Percentiles rank a stretch among this genome's conserved stretches.
Conservation (phyloP, 2,329 filamentous ascomycete genomes). For the Amauroascus niger region DNA sequence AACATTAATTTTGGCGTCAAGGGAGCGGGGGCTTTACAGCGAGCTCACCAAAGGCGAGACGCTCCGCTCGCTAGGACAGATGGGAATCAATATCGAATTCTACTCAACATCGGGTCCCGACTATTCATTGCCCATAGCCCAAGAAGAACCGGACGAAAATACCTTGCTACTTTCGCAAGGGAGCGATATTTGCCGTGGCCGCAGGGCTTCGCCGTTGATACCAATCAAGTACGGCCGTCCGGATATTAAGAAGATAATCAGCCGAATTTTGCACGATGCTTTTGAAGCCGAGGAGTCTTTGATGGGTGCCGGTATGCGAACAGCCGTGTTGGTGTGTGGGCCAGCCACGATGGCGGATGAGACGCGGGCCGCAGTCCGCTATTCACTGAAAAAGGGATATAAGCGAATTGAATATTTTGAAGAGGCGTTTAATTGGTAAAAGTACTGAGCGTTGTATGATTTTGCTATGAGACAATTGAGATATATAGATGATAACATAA, state of each 20-base stretch:
- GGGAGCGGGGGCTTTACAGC: constrained; percentile 13
- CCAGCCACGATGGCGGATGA: constrained; percentile 38
- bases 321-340: constrained; percentile 34
- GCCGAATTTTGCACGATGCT: neutral
- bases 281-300: neutral
- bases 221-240: constrained; percentile 9
- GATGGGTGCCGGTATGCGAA: neutral
- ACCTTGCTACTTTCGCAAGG: constrained; percentile 7
- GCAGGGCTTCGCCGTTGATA: neutral
- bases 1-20: constrained; percentile 21
- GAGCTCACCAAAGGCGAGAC: constrained; percentile 9
- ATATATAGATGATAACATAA: no score
- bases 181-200: neutral
- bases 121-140: no score
- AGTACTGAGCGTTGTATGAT: neutral
- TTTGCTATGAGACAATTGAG: no score
- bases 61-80: neutral
- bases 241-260: constrained; percentile 6
- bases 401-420: constrained; percentile 37
- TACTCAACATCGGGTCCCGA: constrained; percentile 9
- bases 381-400: constrained; percentile 24
- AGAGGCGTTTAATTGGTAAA: constrained; percentile 35
- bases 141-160: constrained; percentile 8
- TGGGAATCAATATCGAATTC: constrained; percentile 9
- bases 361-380: constrained; percentile 30